Evolutionary conservation across 805 yeast species (phyloP).

Genomic region (Myxozyma mucilagina): DNA sequence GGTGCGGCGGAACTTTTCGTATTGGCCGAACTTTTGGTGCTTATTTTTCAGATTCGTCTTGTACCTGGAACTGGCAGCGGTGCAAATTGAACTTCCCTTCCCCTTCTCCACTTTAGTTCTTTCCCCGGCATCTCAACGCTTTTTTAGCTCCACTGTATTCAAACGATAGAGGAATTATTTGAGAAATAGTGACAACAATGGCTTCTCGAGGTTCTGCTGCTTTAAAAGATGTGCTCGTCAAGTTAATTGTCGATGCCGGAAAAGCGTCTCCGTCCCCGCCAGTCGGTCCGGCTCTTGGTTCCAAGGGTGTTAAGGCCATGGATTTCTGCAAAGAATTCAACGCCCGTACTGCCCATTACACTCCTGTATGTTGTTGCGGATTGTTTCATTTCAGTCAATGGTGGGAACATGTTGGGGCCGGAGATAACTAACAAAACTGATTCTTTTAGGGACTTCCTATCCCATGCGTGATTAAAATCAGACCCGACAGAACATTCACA

Average conservation of each 20-base stretch:
- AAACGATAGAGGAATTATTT: no score
- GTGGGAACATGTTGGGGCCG: no score
- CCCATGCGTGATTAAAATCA: constrained; percentile 80
- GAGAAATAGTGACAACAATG: no score
- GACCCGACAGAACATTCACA: constrained; percentile 87
- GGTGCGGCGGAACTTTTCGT: background rate
- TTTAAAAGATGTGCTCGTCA: constrained; percentile 66
- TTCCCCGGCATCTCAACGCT: no score
- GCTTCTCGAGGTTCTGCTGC: constrained; percentile 7
- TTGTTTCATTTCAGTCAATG: background rate
- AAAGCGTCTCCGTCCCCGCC: constrained; percentile 99
- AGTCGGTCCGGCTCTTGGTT: constrained; percentile 97
- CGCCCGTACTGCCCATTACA: constrained; percentile 87
- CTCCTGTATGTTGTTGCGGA: constrained; percentile 45
- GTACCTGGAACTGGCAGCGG: no score
- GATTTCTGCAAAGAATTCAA: constrained; percentile 98
- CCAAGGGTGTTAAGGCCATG: constrained; percentile 97
- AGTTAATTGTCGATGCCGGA: constrained; percentile 93
- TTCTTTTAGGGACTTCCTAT: constrained; percentile 66
- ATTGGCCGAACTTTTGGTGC: background rate
- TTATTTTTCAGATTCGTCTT: background rate
- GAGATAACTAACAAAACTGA: background rate
- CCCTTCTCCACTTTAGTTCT: background rate
- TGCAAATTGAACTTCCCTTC: background rate
- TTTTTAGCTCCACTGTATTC: no score